Percentiles rank a stretch among this genome's conserved stretches.
Conservation (phyloP, 2,329 filamentous ascomycete genomes). For the Ascochyta pisi region DNA sequence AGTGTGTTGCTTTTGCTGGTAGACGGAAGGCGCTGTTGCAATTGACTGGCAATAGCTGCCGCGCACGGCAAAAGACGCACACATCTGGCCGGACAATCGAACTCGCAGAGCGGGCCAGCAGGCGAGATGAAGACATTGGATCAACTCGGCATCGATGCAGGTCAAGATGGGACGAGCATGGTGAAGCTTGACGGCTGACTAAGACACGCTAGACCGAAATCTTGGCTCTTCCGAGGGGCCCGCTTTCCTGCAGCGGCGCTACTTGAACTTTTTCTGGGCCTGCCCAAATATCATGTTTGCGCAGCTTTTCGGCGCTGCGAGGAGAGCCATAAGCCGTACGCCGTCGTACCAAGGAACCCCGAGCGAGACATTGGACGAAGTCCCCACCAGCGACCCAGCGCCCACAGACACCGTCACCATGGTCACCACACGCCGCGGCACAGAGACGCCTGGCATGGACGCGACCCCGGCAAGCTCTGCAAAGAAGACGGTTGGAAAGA, state of each 20-base stretch:
- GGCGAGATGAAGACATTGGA: conserved; percentile 31
- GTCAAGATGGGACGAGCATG: not conserved
- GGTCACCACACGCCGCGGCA: conserved; percentile 46
- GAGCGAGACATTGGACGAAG: conserved; percentile 24
- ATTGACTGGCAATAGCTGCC: conserved; percentile 8
- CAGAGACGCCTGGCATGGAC: conserved; percentile 32
- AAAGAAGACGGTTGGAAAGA: conserved; percentile 34
- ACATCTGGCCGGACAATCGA: conserved; percentile 14
- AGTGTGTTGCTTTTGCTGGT: not conserved
- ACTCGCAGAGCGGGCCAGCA: conserved; percentile 17
- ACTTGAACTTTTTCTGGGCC: conserved; percentile 15
- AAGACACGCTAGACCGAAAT: not conserved
- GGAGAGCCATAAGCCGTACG: conserved; percentile 40
- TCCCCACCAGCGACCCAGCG: conserved; percentile 19
- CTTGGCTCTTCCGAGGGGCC: conserved; percentile 20
- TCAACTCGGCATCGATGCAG: not conserved
- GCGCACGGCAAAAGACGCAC: conserved; percentile 31
- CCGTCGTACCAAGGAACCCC: conserved; percentile 35
- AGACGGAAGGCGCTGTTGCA: not conserved
- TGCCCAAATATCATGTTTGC: conserved; percentile 37
- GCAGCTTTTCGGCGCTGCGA: conserved; percentile 39
- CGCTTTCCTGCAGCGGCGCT: conserved; percentile 20
- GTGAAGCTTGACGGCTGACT: conserved; percentile 8
- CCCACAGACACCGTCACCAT: conserved; percentile 29
- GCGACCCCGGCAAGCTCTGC: conserved; percentile 36